Evolutionary conservation across 169 alveolate genomes (phyloP), one percentile per base, ranked within the genome.

Genomic region (Eimeria maxima): DNA sequence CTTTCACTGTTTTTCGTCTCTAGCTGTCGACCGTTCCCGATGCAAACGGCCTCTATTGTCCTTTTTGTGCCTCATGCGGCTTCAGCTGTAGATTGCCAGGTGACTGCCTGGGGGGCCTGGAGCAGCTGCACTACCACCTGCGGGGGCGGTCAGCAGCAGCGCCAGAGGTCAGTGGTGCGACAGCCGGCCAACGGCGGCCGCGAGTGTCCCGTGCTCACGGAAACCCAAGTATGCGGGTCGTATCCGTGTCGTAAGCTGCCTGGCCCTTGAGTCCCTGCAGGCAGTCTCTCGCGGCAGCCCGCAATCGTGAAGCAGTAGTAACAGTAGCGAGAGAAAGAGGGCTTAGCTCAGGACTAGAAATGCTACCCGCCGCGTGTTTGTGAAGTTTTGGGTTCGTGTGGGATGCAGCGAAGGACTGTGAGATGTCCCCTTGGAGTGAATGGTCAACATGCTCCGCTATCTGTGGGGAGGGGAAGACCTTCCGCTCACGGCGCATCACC

Each of bases 71-170:
- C 80, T 0, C 80, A 22, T 33, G 80, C n/a, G 84, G 24, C 60
- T 73, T 67, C 95, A 89, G 97, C 96, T n/a, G 93, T 87, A 53
- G 97, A 95, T 69, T 97, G 98, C 94, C 96, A 95, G 57, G 97
- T 97, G 71, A 95, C 97, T 20, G 97, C 95, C 22, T 97, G 98
- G 98, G 84, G 97, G 24, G 93, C 73, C 29, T 97, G 98, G 98
- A 83, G 95, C 7, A 76, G 95, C 74, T 97, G 98, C 81, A 89
- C 97, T 29, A 95, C 95, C 78, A 96, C 97, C 10, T 96, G 97
- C 80, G 98, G 98, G 65, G 94, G 96, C 50, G 97, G 98, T 18
- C 91, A 87, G 53, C 97, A 94, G 80, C 95, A 93, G 95, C 86
- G 98, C 53, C 95, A 80, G 87, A 92, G 98, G 13, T 95, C 97